Base-by-base conservation (phyloP, 192 early-diverging fungal species). In the Gorgonomyces haynaldii region DNA sequence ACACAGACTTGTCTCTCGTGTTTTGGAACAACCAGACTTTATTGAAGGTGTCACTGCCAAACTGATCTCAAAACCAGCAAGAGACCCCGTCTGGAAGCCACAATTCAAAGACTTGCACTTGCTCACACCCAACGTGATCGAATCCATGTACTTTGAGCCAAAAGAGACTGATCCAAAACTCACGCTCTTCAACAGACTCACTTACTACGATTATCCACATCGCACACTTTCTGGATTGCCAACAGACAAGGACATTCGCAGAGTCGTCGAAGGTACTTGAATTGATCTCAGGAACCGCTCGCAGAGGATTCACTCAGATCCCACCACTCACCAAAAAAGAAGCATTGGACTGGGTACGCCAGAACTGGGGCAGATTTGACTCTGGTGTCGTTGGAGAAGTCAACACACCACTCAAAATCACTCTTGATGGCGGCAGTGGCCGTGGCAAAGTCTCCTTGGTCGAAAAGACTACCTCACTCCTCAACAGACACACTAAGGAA, bases 31-130 rank as follows among this genome's bases (percentile, higher is more conserved):
- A 1, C 78, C 76, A 37, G 93, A 99, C 58, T 90, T 99, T 54
- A 56, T 70, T 32, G 89, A 91, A 72, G 93, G 96, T 10, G 91
- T 96, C 0, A 82, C 57, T 10, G 80, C 84, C 12, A 58, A 70
- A 22, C 67, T 99, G 49, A 66, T 93, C 29, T 66, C 79, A 50
- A 87, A 88, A 47, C 52, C 65, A 16, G 48, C 56, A 3, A 53
- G 60, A 26, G 52, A 36, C 23, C 74, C 91, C 2, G 30, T 72
- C 43, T 98, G 93, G 91, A 46, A 81, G 5, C 89, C 88, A 0
- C 36, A 74, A 4, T 69, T 54, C 40, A 52, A 56, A 1, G 29
- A 66, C 2, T 49, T 64, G 35, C 26, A 17, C 0, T 17, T 22
- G 13, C 32, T 61, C 13, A 38, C 52, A 0, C 46, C 21, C 0